Evolutionary conservation across 352 stramenopile species (phyloP).

Genomic region (Pythium sukuiense): DNA sequence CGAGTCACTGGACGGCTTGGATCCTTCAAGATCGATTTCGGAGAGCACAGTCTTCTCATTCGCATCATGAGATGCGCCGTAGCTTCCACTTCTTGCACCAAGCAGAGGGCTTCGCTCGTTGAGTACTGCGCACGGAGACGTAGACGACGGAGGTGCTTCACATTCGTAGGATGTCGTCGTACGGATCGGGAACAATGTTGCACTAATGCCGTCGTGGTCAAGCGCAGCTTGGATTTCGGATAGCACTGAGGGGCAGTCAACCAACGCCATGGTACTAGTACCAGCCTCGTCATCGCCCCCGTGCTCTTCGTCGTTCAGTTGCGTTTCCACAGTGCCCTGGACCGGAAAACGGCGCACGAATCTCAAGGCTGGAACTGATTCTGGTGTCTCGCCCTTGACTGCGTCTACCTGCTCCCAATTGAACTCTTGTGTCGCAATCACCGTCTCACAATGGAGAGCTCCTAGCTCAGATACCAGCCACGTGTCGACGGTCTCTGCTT

Average conservation of each 20-base stretch:
- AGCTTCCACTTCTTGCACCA: not conserved
- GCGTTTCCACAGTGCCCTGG: not conserved
- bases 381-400: not conserved
- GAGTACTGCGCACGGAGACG: not conserved
- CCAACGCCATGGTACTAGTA: not conserved
- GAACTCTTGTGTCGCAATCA: conserved; percentile 22
- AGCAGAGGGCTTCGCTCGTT: conserved; percentile 24
- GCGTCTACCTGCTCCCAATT: conserved; percentile 18
- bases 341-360: not conserved
- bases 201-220: conserved; percentile 18
- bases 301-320: conserved; percentile 2
- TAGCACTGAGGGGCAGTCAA: not conserved
- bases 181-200: conserved; percentile 14
- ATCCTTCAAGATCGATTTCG: conserved; percentile 22
- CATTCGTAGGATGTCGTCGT: conserved; percentile 12
- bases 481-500: conserved; percentile 1
- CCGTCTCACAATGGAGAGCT: conserved; percentile 18
- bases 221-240: conserved; percentile 16
- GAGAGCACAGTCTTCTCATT: conserved; percentile 25
- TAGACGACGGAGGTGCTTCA: not conserved
- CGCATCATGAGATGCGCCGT: not conserved
- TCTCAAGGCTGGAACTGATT: not conserved
- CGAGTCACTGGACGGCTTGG: not conserved
- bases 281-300: not conserved
- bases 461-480: conserved; percentile 21